These are phyloP conservation scores for Paramecium bursaria DNA, from an alignment of 73 alveolate species.

Conservation along the genomic window DNA sequence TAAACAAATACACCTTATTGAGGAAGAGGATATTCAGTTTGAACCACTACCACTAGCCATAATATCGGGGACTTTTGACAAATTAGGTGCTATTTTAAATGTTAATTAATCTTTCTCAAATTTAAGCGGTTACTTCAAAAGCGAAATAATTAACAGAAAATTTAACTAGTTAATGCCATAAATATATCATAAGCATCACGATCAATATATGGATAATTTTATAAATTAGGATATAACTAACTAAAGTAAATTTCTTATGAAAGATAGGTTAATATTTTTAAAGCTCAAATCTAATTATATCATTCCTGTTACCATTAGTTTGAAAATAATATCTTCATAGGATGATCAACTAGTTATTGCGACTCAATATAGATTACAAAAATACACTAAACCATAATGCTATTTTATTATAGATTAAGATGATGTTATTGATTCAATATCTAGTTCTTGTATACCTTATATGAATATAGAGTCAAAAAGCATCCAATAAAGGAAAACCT, in stretches of 20 bases:
- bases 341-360: slow-evolving; percentile 31
- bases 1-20: neutral
- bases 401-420: slow-evolving; percentile 10
- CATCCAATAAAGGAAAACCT: neutral
- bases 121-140: slow-evolving; percentile 57
- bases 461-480: slow-evolving; percentile 11
- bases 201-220: slow-evolving; percentile 23
- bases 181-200: slow-evolving; percentile 14
- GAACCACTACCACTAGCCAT: slow-evolving; percentile 43
- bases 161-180: slow-evolving; percentile 24
- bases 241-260: slow-evolving; percentile 12
- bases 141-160: slow-evolving; percentile 54
- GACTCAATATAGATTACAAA: slow-evolving; percentile 32
- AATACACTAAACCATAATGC: slow-evolving; percentile 7
- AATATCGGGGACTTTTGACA: slow-evolving; percentile 53
- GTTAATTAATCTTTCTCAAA: slow-evolving; percentile 48
- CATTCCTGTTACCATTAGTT: neutral
- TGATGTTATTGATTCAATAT: slow-evolving; percentile 30
- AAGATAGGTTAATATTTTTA: slow-evolving; percentile 17
- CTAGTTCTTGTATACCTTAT: slow-evolving; percentile 21
- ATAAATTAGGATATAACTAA: slow-evolving; percentile 35
- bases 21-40: neutral
- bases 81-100: slow-evolving; percentile 42
- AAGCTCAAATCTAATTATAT: slow-evolving; percentile 39
- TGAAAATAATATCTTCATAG: slow-evolving; percentile 3